phyloP scores from a whole-genome alignment of 305 asterid species.

The Fraxinus xanthoxyloides region DNA sequence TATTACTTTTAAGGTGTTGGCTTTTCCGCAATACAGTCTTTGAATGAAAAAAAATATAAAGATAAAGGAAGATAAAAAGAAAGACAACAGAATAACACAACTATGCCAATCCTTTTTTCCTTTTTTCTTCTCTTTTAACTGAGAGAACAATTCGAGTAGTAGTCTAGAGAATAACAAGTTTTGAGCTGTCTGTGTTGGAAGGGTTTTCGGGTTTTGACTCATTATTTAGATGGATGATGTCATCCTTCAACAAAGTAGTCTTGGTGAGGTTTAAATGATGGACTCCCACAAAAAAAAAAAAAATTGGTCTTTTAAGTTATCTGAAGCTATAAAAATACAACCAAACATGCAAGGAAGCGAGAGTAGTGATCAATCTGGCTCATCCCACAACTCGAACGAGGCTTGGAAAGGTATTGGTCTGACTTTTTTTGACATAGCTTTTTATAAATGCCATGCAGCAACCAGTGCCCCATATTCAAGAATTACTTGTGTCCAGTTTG shows the following conservation, averaged over 20 bases:
- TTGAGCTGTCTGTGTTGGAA: not conserved
- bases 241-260: not conserved
- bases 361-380: not conserved
- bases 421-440: slow-evolving; percentile 5
- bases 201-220: not conserved
- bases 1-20: not conserved
- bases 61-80: not conserved
- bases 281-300: not conserved
- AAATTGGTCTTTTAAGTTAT: not conserved
- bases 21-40: not conserved
- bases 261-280: not conserved
- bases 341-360: not conserved
- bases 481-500: not conserved
- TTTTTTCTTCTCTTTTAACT: not conserved
- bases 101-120: not conserved
- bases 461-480: not conserved
- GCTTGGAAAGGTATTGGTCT: not conserved
- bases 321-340: not conserved
- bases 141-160: not conserved
- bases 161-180: not conserved
- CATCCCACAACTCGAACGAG: not conserved
- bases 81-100: not conserved
- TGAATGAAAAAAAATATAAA: not conserved
- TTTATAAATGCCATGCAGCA: slow-evolving; percentile 6
- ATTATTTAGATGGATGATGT: not conserved